These are phyloP conservation scores for Vishniacozyma victoriae DNA, from an alignment of 768 basidiomycete genomes.

Conservation along the genomic window DNA sequence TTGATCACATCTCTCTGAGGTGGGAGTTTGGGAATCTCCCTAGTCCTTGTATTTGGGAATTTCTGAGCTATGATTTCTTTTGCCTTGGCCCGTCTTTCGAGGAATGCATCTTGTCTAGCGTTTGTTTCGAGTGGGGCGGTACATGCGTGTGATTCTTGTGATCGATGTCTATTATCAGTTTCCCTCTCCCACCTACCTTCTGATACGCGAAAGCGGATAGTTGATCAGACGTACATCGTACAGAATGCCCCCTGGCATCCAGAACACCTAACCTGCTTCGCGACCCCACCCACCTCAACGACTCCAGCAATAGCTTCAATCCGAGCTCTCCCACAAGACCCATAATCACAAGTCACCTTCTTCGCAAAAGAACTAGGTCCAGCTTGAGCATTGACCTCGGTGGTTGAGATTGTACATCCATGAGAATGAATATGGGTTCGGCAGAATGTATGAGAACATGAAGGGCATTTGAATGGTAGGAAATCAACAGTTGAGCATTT, in stretches of 20 bases:
- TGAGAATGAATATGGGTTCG: slow-evolving; percentile 22
- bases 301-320: slow-evolving; percentile 26
- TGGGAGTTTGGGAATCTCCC: slow-evolving; percentile 28
- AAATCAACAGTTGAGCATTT: slow-evolving; percentile 28
- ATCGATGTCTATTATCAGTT: slow-evolving; percentile 20
- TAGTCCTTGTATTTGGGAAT: slow-evolving; percentile 24
- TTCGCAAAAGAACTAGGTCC: background rate
- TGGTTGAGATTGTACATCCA: slow-evolving; percentile 4
- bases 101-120: slow-evolving; percentile 18
- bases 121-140: slow-evolving; percentile 18
- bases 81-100: slow-evolving; percentile 15
- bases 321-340: slow-evolving; percentile 20
- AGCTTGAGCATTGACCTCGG: slow-evolving; percentile 6
- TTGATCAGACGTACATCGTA: slow-evolving; percentile 22
- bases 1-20: slow-evolving; percentile 13
- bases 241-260: slow-evolving; percentile 25
- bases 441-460: slow-evolving; percentile 21
- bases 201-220: no score
- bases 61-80: slow-evolving; percentile 16
- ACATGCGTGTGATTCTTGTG: slow-evolving; percentile 24
- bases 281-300: slow-evolving; percentile 8
- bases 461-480: slow-evolving; percentile 26
- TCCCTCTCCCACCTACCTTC: no score
- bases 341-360: slow-evolving; percentile 11
- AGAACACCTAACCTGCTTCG: slow-evolving; percentile 16